Evolutionary conservation across 768 basidiomycete species (phyloP).

Genomic region (Phaffia tasmanica): DNA sequence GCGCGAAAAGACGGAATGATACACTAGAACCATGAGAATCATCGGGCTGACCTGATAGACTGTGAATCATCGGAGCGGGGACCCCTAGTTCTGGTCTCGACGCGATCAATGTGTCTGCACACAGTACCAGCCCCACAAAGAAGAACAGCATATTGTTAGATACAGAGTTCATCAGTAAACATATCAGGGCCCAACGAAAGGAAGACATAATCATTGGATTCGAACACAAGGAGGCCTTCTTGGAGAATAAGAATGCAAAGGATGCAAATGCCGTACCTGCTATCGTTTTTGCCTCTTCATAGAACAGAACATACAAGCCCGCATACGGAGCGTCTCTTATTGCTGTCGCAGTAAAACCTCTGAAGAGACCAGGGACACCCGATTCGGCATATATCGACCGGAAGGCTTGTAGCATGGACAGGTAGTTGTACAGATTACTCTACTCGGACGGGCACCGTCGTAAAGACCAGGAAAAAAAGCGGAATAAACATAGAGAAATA

Average conservation of each 20-base stretch:
- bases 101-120: conserved; percentile 5
- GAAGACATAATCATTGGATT: background rate
- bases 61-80: conserved; percentile 36
- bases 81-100: conserved; percentile 30
- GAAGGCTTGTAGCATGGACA: conserved; percentile 48
- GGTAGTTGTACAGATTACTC: conserved; percentile 70
- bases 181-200: conserved; percentile 31
- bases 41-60: conserved; percentile 31
- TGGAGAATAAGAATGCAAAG: conserved; percentile 33
- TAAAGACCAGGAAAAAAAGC: background rate
- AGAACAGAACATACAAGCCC: conserved; percentile 75
- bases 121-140: conserved; percentile 11
- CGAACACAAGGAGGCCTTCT: background rate
- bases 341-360: conserved; percentile 75
- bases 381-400: conserved; percentile 32
- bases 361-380: conserved; percentile 69
- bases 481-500: background rate
- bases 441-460: conserved; percentile 7
- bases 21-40: background rate
- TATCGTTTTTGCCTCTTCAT: conserved; percentile 73
- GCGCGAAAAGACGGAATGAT: background rate
- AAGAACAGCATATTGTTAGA: conserved; percentile 44
- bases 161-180: conserved; percentile 45
- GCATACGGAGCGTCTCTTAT: conserved; percentile 92
- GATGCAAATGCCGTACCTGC: conserved; percentile 46